A percentile compares a stretch with the other conserved stretches of the same genome.
Evolutionary conservation across 2,329 filamentous ascomycete species (phyloP).

Genomic region (Graphiopsis chlorocephala): DNA sequence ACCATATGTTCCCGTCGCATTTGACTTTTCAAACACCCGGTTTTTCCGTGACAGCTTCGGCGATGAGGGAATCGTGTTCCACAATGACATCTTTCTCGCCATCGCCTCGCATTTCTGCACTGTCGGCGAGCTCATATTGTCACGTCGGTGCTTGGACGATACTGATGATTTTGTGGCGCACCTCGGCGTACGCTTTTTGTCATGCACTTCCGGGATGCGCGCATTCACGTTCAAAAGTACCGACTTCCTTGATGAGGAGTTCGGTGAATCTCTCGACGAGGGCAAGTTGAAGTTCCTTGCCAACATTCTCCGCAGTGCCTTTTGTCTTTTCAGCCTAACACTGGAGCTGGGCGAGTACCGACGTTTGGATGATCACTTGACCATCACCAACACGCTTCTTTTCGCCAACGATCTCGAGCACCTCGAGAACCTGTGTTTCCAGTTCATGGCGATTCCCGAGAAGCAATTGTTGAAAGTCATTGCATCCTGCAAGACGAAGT

Average conservation of each 20-base stretch:
- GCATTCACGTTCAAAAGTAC: background rate
- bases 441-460: background rate
- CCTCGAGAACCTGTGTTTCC: background rate
- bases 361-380: background rate
- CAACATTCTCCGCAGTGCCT: background rate
- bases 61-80: background rate
- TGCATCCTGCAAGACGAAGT: background rate
- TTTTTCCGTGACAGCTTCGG: background rate
- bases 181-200: background rate
- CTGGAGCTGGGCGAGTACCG: background rate
- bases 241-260: background rate
- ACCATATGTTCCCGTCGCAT: background rate
- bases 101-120: background rate
- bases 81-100: background rate
- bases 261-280: background rate
- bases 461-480: background rate
- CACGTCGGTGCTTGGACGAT: background rate
- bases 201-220: background rate
- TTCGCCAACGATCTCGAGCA: background rate
- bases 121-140: background rate
- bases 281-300: background rate
- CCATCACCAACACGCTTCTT: background rate
- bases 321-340: background rate
- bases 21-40: background rate
- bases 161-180: background rate